These are phyloP conservation scores for Ophiocordyceps sinensis DNA, from an alignment of 2,329 filamentous ascomycete species.

Conservation along the genomic window DNA sequence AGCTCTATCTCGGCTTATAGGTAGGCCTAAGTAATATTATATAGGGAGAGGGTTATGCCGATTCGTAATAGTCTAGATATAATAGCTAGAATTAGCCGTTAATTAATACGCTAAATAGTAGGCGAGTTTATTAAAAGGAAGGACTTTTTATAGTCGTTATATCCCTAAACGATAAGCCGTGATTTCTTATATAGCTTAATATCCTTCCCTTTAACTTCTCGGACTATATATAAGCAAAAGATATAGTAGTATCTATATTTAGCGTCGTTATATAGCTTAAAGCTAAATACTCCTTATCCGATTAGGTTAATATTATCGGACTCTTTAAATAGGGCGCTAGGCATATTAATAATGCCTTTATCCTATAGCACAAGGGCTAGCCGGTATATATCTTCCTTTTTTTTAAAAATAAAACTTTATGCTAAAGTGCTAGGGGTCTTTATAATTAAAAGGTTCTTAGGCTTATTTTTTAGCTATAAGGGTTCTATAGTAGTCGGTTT, in stretches of 20 bases:
- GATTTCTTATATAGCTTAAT: too few relatives aligned
- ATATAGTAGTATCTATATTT: neutral
- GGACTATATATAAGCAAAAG: too few relatives aligned
- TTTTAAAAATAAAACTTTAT: too few relatives aligned
- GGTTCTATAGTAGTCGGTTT: too few relatives aligned
- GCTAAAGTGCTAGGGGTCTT: too few relatives aligned
- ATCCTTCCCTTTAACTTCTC: too few relatives aligned
- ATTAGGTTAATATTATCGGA: neutral
- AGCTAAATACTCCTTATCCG: neutral
- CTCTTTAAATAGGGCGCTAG: neutral
- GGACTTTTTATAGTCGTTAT: too few relatives aligned
- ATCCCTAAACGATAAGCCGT: too few relatives aligned
- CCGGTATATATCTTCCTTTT: too few relatives aligned
- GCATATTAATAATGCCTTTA: neutral
- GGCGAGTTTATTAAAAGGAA: neutral
- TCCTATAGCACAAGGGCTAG: neutral
- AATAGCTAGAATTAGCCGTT: neutral
- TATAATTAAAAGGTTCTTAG: too few relatives aligned
- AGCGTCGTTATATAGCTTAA: neutral
- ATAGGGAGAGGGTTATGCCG: neutral
- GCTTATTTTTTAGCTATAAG: too few relatives aligned
- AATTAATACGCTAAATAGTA: neutral
- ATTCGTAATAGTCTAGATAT: neutral
- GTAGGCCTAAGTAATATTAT: too few relatives aligned
- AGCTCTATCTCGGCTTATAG: neutral